Base-by-base conservation (phyloP, 768 basidiomycete genomes). In the Vararia minispora region DNA sequence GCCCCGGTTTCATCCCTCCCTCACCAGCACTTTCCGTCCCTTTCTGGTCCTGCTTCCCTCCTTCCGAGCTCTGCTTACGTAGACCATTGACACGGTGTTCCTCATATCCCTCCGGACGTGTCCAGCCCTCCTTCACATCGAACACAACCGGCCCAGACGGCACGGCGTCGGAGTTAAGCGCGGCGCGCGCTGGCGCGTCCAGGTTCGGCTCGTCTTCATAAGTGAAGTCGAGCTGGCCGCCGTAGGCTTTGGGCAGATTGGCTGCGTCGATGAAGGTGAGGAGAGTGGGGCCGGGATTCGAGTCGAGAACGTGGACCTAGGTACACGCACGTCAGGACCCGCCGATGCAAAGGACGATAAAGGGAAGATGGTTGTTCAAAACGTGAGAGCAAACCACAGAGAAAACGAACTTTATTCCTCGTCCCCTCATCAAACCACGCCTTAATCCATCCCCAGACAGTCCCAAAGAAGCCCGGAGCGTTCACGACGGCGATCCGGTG, bases 401-500 rank as follows among this genome's bases (percentile, higher is more conserved):
- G n/a, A n/a, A n/a, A n/a, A n/a, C n/a, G n/a, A n/a, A n/a, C n/a
- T n/a, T n/a, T 39, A 13, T 18, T 34, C 24, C 39, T 33, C 28
- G 35, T 46, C 23, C 46, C 34, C 3, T 29, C 21, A 32, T 38
- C 39, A 40, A 40, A 40, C 43, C 5, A 28, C 41, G 76, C 79
- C 65, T 83, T 85, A 53, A 89, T 67, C 86, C 86, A 89, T 23
- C 68, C 69, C 86, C 86, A 90, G 8, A 89, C 64, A 2, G 78
- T 83, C 3, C 79, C 72, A 57, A 90, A 90, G 64, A 87, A 90
- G 0, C 74, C 63, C 0, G 88, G 87, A 0, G 84, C 76, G 46
- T 89, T 88, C 38, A 90, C 76, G 38, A 90, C 58, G 9, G 67
- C 76, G 48, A 79, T 72, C 25, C 69, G 66, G 48, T 69, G 62